Evolutionary conservation across 2,329 filamentous ascomycete species (phyloP), one percentile per base, ranked within the genome.

Genomic region (Ophiosphaerella korrae): DNA sequence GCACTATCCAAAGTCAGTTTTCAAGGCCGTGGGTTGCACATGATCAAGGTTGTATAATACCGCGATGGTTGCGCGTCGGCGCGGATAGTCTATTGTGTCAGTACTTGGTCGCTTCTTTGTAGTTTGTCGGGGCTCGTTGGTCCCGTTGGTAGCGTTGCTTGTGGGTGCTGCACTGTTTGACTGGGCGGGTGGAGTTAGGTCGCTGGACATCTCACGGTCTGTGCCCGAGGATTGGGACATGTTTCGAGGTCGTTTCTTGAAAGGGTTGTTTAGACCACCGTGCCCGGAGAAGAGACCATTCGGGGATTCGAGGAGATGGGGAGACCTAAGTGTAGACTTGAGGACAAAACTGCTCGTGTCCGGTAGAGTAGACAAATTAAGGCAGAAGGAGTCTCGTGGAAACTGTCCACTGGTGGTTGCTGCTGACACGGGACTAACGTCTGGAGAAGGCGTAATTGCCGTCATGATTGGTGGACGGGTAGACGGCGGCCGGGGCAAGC

Each of bases 1-100:
- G 73, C 89, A 92, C 88, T 91, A 53, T 12, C 47, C 42, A n/a
- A 18, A 13, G 66, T 73, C 55, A 74, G 70, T 60, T 29, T 29
- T 37, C 37, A 26, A 34, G 35, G 16, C 37, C 11, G 2, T 21
- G 24, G 14, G 21, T 4, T 21, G 29, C 16, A 11, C 5, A 14
- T 18, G 7, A 7, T 35, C 8, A 29, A 29, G 32, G 32, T 55
- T 43, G 7, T 44, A 56, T 31, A 53, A 48, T 72, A 75, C 74
- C 58, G 74, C 74, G 55, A 76, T 76, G 37, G 73, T 76, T 43
- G 74, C 74, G 42, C 74, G 68, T 36, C 73, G 63, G 42, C 74
- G 69, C 14, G 74, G 73, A 58, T 76, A 76, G 55, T 76, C 74
- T 48, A 76, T 72, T n/a, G 72, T 71, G 54, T 75, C 73, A 53